A percentile compares a stretch with the other conserved stretches of the same genome.
Conservation (phyloP, 495 filamentous ascomycete species). For the Neurospora sublineolata region DNA sequence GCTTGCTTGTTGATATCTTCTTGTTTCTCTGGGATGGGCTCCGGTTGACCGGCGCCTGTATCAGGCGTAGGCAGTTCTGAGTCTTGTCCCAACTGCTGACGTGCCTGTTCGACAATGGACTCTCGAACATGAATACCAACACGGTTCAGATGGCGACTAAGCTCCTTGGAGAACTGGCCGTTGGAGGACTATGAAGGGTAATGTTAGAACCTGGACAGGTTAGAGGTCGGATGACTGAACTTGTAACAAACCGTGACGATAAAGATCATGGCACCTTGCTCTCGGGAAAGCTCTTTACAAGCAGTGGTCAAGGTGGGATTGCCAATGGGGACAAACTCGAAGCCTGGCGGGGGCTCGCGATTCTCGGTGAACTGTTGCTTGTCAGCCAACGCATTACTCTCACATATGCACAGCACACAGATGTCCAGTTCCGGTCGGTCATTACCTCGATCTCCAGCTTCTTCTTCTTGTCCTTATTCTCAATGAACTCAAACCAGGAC, state of each 20-base stretch:
- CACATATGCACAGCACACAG: not conserved
- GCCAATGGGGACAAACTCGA: slow-evolving; percentile 73
- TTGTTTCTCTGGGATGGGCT: slow-evolving; percentile 46
- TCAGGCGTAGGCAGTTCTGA: slow-evolving; percentile 8
- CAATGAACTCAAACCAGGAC: slow-evolving; percentile 42
- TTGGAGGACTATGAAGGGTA: slow-evolving; percentile 3
- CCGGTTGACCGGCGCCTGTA: slow-evolving; percentile 22
- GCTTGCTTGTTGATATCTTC: slow-evolving; percentile 61
- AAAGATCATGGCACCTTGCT: slow-evolving; percentile 53
- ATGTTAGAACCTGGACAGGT: slow-evolving; percentile 2
- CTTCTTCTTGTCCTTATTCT: slow-evolving; percentile 46
- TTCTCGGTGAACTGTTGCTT: slow-evolving; percentile 30
- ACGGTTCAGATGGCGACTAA: slow-evolving; percentile 50
- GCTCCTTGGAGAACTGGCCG: slow-evolving; percentile 2
- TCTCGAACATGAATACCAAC: slow-evolving; percentile 66
- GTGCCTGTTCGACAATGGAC: slow-evolving; percentile 39
- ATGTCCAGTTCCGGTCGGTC: not conserved
- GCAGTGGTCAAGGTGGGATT: slow-evolving; percentile 59
- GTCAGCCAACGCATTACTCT: slow-evolving; percentile 15
- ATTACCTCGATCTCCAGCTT: slow-evolving; percentile 40
- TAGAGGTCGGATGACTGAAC: not conserved
- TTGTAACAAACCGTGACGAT: slow-evolving; percentile 61
- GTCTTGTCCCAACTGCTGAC: slow-evolving; percentile 16
- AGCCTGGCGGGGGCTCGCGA: slow-evolving; percentile 54
- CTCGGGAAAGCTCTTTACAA: slow-evolving; percentile 72